phyloP scores from a whole-genome alignment of 805 yeast genomes.

The Candida hungchunana region DNA sequence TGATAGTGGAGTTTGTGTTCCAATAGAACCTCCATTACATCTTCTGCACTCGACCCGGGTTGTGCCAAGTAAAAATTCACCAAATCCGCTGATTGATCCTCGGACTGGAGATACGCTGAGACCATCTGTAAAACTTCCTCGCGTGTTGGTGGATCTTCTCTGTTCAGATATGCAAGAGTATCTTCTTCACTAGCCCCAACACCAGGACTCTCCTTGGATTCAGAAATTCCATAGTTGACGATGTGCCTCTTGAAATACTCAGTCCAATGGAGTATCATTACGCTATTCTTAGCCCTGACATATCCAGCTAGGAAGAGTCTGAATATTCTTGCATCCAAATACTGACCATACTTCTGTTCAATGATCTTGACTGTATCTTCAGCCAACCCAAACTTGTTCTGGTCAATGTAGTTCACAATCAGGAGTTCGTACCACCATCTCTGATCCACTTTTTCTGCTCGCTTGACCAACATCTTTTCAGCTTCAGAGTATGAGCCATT shows the following conservation, averaged over 20 bases:
- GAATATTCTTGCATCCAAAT: conserved; percentile 35
- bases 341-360: conserved; percentile 24
- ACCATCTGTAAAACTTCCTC: conserved; percentile 27
- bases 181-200: conserved; percentile 27
- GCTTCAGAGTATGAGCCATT: conserved; percentile 35
- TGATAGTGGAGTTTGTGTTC: conserved; percentile 25
- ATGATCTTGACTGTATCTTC: conserved; percentile 31
- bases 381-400: conserved; percentile 33
- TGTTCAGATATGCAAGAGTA: conserved; percentile 29
- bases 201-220: conserved; percentile 12
- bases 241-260: conserved; percentile 27
- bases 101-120: conserved; percentile 22
- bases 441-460: conserved; percentile 32
- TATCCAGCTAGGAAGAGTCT: conserved; percentile 33
- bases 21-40: conserved; percentile 19
- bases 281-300: conserved; percentile 24
- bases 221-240: conserved; percentile 24
- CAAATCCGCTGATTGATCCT: conserved; percentile 12
- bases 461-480: conserved; percentile 30
- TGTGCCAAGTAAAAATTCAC: conserved; percentile 25
- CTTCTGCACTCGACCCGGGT: conserved; percentile 16
- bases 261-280: conserved; percentile 32
- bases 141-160: conserved; percentile 24
- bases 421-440: conserved; percentile 54
- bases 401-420: conserved; percentile 35